phyloP scores from a whole-genome alignment of 2,329 filamentous ascomycete species.

The Macrophomina phaseolina region DNA sequence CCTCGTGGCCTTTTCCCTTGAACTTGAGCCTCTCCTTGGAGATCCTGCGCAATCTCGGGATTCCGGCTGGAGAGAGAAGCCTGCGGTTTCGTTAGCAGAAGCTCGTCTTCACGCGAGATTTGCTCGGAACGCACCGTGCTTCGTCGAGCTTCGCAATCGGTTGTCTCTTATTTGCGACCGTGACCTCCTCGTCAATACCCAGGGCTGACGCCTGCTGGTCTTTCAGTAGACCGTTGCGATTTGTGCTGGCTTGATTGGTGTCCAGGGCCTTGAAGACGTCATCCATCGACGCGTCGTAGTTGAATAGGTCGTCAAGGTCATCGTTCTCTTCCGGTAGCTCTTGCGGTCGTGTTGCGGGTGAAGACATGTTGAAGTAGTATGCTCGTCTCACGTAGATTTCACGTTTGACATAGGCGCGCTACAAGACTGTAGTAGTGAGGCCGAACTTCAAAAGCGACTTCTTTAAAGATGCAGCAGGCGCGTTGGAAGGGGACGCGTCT shows the following conservation, averaged over 20 bases:
- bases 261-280: constrained; percentile 53
- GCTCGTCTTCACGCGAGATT: constrained; percentile 5
- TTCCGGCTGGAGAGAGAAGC: constrained; percentile 80
- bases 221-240: constrained; percentile 30
- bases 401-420: too few species aligned
- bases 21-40: constrained; percentile 74
- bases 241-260: constrained; percentile 21
- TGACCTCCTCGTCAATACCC: constrained; percentile 86
- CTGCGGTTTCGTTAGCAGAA: constrained; percentile 50
- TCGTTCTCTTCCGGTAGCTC: constrained; percentile 41
- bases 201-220: constrained; percentile 50
- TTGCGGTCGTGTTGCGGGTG: constrained; percentile 30
- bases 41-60: constrained; percentile 77
- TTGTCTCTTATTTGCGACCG: constrained; percentile 75
- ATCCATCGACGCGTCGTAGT: constrained; percentile 71
- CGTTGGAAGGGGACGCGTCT: background rate
- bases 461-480: constrained; percentile 28
- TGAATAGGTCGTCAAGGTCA: constrained; percentile 71
- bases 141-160: constrained; percentile 90
- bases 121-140: constrained; percentile 58
- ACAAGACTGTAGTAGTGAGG: background rate
- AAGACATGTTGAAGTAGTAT: constrained; percentile 32
- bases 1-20: constrained; percentile 94
- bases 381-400: background rate
- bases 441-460: background rate